Percentiles rank a stretch among this genome's conserved stretches.
Evolutionary conservation across 2,329 filamentous ascomycete species (phyloP).

Genomic region (Neonectria magnoliae): DNA sequence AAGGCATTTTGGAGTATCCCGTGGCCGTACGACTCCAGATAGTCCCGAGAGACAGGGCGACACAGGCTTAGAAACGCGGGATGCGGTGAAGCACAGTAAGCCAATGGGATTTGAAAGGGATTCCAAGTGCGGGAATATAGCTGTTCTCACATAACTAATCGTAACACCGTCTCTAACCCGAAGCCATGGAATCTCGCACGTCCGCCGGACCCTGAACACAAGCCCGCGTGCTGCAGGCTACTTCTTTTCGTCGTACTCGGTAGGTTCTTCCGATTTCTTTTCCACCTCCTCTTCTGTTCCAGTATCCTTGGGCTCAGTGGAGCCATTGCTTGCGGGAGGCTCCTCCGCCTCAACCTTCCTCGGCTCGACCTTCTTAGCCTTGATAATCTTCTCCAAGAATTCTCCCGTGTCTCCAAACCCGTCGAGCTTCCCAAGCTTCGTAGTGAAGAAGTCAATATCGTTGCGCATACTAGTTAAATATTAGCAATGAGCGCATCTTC

Average conservation of each 20-base stretch:
- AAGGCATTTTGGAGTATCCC: slow-evolving; percentile 5
- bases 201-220: not conserved
- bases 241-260: slow-evolving; percentile 35
- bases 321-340: slow-evolving; percentile 21
- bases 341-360: slow-evolving; percentile 56
- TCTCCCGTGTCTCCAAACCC: slow-evolving; percentile 80
- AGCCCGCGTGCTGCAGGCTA: slow-evolving; percentile 11
- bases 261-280: slow-evolving; percentile 28
- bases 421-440: slow-evolving; percentile 78
- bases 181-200: slow-evolving; percentile 3
- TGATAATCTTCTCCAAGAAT: slow-evolving; percentile 72
- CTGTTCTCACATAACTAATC: slow-evolving; percentile 21
- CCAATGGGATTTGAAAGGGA: slow-evolving; percentile 1
- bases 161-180: slow-evolving; percentile 6
- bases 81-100: not conserved
- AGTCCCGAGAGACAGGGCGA: not conserved
- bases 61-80: not conserved
- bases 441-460: slow-evolving; percentile 78
- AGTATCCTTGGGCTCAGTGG: slow-evolving; percentile 26
- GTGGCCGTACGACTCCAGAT: not conserved
- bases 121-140: slow-evolving; percentile 16
- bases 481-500: slow-evolving; percentile 21
- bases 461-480: slow-evolving; percentile 70
- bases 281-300: slow-evolving; percentile 28
- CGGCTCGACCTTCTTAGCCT: slow-evolving; percentile 67